Base-by-base conservation (phyloP, 2,329 filamentous ascomycete species). In the Colletotrichum karsti region DNA sequence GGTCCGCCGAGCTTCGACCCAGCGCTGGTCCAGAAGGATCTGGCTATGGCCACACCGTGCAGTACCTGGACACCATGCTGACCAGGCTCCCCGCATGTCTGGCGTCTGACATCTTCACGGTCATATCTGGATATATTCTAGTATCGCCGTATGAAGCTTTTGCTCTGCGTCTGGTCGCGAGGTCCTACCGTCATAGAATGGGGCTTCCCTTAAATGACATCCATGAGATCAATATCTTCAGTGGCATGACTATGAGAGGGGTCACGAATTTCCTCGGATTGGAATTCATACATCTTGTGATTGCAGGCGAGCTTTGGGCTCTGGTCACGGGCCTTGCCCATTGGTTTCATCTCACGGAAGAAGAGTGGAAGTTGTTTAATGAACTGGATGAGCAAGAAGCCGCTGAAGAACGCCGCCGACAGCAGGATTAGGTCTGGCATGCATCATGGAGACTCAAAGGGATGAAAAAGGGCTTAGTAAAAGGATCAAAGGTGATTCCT, bases 1-100 rank as follows among this genome's bases (percentile, higher is more conserved):
- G 88, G 88, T 87, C 85, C 4, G 87, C 88, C 12, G 88, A 90
- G 72, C 75, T 90, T 18, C 83, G 87, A 1, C 86, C 87, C 3
- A 89, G 84, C 67, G 76, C 78, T 26, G 76, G 76, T 1, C 64
- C 73, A 3, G 80, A 82, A 37, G 54, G 75, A 13, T 74, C 75
- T 44, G 62, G 69, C 12, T 57, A 60, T 12, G 61, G 70, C 15
- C 69, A 60, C 30, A 76, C 73, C 42, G 79, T 80, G 7, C 62
- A 72, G 30, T 87, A 85, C 63, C 73, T 81, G 13, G 81, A 85
- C 51, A 89, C 84, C 6, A 75, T 82, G 48, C 79, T 90, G 12
- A 87, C 86, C 0, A 81, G 80, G 41, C 78, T 89, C 2, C 86
- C 87, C 7, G 80, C 84, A 0, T 69, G 76, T 12, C 73, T 88